These are phyloP conservation scores for Mucor irregularis DNA, from an alignment of 371 early-diverging fungal genomes.

Conservation along the genomic window DNA sequence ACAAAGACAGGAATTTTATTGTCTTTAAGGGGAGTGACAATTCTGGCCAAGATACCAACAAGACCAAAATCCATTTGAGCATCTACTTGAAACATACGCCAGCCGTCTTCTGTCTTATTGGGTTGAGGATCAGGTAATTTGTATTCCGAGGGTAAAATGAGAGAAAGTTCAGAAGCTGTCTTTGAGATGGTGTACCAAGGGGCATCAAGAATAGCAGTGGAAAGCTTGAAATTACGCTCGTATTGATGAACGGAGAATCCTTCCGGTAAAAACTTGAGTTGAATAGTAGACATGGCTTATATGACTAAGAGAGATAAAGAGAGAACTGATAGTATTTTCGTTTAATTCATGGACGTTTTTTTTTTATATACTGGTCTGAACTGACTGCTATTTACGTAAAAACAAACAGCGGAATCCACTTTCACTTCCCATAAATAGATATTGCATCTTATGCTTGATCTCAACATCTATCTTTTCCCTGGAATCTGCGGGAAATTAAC, in stretches of 20 bases:
- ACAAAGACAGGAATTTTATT: conserved; percentile 69
- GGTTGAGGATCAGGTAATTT: conserved; percentile 20
- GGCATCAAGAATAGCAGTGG: conserved; percentile 17
- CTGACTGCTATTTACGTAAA: no score
- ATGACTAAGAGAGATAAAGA: background rate
- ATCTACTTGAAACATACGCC: conserved; percentile 65
- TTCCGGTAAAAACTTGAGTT: conserved; percentile 33
- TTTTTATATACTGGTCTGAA: no score
- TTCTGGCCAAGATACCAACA: conserved; percentile 70
- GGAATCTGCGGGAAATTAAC: no score
- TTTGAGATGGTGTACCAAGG: conserved; percentile 61
- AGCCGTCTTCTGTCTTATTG: conserved; percentile 55
- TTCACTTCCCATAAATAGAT: no score
- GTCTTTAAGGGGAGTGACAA: conserved; percentile 61
- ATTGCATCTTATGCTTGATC: no score
- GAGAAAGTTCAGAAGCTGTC: conserved; percentile 56
- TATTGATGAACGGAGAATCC: conserved; percentile 42
- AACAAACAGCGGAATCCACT: no score
- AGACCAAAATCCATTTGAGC: conserved; percentile 74
- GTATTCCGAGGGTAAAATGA: conserved; percentile 49
- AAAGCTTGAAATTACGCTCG: conserved; percentile 13
- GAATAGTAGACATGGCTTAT: conserved; percentile 19
- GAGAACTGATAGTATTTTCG: no score
- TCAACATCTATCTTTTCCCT: no score
- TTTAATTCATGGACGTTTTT: no score